Evolutionary conservation across 1,284 basidiomycete species (phyloP).

Genomic region (Tilletia caries): DNA sequence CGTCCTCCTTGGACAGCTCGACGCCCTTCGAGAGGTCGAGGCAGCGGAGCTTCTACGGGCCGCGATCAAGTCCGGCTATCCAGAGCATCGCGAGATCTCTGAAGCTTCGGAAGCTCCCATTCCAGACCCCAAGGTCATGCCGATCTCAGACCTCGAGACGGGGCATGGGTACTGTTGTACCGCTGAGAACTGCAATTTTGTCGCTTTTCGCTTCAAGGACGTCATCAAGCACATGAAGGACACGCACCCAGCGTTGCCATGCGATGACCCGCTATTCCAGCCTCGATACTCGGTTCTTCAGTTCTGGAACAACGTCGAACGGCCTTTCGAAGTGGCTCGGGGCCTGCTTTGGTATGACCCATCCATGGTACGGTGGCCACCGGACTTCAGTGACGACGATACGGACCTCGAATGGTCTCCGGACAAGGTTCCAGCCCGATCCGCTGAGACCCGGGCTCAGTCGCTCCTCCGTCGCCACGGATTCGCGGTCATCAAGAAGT

Average conservation of each 20-base stretch:
- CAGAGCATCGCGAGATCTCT: neutral
- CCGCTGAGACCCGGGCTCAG: neutral
- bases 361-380: neutral
- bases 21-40: neutral
- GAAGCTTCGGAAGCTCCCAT: neutral
- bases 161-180: neutral
- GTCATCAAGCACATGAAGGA: neutral
- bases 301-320: neutral
- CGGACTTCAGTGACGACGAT: constrained; percentile 5
- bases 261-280: neutral
- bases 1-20: constrained; percentile 1
- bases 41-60: neutral
- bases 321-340: neutral
- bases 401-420: neutral
- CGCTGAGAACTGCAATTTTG: neutral
- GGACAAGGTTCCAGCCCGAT: neutral
- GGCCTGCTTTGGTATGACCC: constrained; percentile 8
- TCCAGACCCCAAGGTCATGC: neutral
- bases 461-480: neutral
- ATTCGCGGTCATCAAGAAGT: neutral
- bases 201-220: neutral
- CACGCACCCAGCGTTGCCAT: neutral
- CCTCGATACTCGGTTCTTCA: constrained; percentile 1
- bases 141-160: neutral
- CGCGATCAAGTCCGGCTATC: neutral